These are phyloP conservation scores for Grigorovia humatica DNA, from an alignment of 805 yeast genomes.

Conservation along the genomic window DNA sequence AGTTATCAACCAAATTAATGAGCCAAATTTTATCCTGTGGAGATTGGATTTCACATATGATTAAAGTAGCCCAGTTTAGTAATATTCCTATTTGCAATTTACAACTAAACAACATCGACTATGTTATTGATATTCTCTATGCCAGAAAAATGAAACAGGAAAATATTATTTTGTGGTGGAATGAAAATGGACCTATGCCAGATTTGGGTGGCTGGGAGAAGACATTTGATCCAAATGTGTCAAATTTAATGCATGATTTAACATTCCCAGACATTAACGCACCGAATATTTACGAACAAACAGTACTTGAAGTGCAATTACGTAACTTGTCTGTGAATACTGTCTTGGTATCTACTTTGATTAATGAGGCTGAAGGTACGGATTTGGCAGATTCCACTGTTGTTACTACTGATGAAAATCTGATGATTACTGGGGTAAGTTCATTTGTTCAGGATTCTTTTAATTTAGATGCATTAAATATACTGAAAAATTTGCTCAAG, in stretches of 20 bases:
- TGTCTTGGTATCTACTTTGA: conserved; percentile 68
- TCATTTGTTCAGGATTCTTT: conserved; percentile 75
- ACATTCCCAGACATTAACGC: conserved; percentile 63
- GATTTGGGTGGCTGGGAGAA: conserved; percentile 77
- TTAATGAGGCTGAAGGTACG: conserved; percentile 83
- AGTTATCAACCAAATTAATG: conserved; percentile 51
- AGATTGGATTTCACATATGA: conserved; percentile 58
- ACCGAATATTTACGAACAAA: conserved; percentile 71
- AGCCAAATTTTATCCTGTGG: conserved; percentile 67
- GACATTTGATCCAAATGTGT: conserved; percentile 39
- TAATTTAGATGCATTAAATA: conserved; percentile 59
- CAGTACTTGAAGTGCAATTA: conserved; percentile 67
- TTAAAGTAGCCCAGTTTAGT: conserved; percentile 57
- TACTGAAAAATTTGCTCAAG: conserved; percentile 64
- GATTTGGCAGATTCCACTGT: conserved; percentile 47
- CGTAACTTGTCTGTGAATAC: conserved; percentile 80
- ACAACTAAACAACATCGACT: conserved; percentile 64
- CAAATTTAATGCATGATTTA: conserved; percentile 39
- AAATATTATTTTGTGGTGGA: conserved; percentile 88
- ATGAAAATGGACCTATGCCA: conserved; percentile 55
- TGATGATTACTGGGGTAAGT: not conserved
- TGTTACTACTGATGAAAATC: conserved; percentile 16
- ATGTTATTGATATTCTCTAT: conserved; percentile 74
- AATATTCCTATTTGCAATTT: conserved; percentile 82
- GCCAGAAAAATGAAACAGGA: conserved; percentile 63